Base-by-base conservation (phyloP, 2,329 filamentous ascomycete species). In the Fusarium pininemorale region DNA sequence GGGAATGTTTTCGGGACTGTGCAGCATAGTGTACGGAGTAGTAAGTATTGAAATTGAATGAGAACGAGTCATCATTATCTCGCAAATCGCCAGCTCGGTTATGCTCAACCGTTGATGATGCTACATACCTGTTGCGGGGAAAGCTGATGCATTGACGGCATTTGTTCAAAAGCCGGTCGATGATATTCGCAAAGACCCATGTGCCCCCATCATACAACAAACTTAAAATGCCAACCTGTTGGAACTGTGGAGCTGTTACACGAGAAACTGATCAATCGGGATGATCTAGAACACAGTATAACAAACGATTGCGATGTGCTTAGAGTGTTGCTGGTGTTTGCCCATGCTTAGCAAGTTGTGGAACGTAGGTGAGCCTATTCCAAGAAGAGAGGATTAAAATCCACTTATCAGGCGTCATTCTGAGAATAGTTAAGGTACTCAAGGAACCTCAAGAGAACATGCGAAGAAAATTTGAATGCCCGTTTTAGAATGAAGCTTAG, bases 81-180 rank as follows among this genome's bases (percentile, higher is more conserved):
- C 26, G 18, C 45, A 57, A 26, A 35, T 38, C 37, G 14, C 55
- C 62, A 42, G 44, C 35, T 51, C 38, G 50, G 45, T 39, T 44
- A 35, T 42, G 35, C 20, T 51, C 44, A 59, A 48, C 41, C 35
- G 44, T 63, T 74, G 54, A 65, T 56, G 39, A 37, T 48, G 54
- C n/a, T 56, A 44, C 60, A 39, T 56, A 44, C 63, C 35, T 56
- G 51, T 65, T 69, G 67, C 55, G 71, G 69, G 71, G 68, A 56
- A 56, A 63, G 30, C 44, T 53, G 44, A 39, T 60, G 54, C 30
- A 48, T 56, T 54, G 47, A 72, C 41, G 48, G 41, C 42, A 39
- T 57, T 48, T 48, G 47, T 45, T 32, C 28, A 58, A 50, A 47
- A 47, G 39, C 44, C 22, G 30, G 48, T 60, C 54, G 32, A 60